A percentile compares a stretch with the other conserved stretches of the same genome.
phyloP scores from a whole-genome alignment of 202 grass and related monocot species.

The Saccharum hybrid region DNA sequence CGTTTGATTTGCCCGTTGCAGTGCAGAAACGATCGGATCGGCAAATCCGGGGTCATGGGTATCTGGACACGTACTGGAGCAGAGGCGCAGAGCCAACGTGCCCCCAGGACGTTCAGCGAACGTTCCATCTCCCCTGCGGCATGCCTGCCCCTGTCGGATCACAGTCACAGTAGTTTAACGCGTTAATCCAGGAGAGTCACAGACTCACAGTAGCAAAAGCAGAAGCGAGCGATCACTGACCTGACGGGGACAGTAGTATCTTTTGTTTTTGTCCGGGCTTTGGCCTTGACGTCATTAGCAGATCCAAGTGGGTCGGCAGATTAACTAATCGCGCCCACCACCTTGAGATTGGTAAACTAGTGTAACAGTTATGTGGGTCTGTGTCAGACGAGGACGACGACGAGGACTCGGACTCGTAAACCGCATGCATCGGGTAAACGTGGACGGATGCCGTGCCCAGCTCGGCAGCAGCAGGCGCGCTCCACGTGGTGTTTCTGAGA shows the following conservation, averaged over 20 bases:
- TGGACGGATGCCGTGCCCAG: constrained; percentile 39
- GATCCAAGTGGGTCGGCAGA: neutral
- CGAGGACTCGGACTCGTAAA: neutral
- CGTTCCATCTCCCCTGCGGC: neutral
- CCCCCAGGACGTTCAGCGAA: neutral
- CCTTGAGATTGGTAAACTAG: constrained; percentile 38
- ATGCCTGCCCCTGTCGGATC: neutral
- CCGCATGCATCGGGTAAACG: constrained; percentile 6
- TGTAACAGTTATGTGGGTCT: too few relatives aligned
- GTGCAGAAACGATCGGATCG: neutral
- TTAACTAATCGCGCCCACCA: neutral
- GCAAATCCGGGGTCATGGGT: too few relatives aligned
- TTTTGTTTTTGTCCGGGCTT: neutral
- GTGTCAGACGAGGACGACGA: neutral
- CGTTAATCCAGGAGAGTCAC: too few relatives aligned
- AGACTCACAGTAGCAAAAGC: too few relatives aligned
- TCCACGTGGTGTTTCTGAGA: neutral
- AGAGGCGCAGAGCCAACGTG: neutral
- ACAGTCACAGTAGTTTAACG: too few relatives aligned
- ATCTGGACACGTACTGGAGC: too few relatives aligned
- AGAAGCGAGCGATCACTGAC: too few relatives aligned
- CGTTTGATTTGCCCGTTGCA: neutral
- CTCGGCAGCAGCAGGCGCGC: neutral
- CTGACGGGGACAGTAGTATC: neutral
- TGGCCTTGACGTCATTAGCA: neutral